A percentile compares a stretch with the other conserved stretches of the same genome.
phyloP scores from a whole-genome alignment of 78 protist genomes.

The Pigoraptor vietnamica region DNA sequence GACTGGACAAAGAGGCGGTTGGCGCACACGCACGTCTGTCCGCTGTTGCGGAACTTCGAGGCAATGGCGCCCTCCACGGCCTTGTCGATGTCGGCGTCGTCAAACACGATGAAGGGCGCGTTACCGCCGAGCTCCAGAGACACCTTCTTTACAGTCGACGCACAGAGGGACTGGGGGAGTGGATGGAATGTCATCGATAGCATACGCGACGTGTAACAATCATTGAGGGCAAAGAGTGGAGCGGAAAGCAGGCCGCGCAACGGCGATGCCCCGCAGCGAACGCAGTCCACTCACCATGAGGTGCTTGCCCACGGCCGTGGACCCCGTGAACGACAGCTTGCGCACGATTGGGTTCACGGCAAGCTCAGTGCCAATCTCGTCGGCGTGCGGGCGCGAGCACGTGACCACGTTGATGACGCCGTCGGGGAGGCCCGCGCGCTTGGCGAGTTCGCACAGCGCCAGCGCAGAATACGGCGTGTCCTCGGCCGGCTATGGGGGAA shows the following conservation, averaged over 20 bases:
- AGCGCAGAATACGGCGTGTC: constrained; percentile 1
- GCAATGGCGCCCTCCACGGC: constrained; percentile 47
- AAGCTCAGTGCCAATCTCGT: constrained; percentile 17
- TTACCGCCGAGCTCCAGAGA: constrained; percentile 54
- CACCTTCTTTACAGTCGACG: constrained; percentile 30
- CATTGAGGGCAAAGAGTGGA: too few relatives aligned
- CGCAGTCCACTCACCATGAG: neutral
- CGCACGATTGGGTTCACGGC: neutral
- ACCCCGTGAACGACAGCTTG: constrained; percentile 50
- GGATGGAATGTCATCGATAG: too few relatives aligned
- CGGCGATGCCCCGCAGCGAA: too few relatives aligned
- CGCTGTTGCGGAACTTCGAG: constrained; percentile 38
- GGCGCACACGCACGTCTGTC: constrained; percentile 54
- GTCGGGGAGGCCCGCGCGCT: constrained; percentile 22
- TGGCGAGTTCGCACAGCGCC: constrained; percentile 22
- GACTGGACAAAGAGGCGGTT: constrained; percentile 39
- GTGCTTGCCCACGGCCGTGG: constrained; percentile 39
- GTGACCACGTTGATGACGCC: constrained; percentile 43
- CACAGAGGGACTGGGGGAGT: neutral
- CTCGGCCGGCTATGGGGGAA: neutral
- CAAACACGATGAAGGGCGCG: constrained; percentile 53
- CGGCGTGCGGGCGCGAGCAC: neutral
- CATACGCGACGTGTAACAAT: too few relatives aligned
- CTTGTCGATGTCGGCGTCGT: constrained; percentile 47
- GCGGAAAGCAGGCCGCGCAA: too few relatives aligned